Percentiles rank a stretch among this genome's conserved stretches.
These are phyloP conservation scores for Cyclotella baltica DNA, from an alignment of 108 stramenopile genomes.

Conservation along the genomic window DNA sequence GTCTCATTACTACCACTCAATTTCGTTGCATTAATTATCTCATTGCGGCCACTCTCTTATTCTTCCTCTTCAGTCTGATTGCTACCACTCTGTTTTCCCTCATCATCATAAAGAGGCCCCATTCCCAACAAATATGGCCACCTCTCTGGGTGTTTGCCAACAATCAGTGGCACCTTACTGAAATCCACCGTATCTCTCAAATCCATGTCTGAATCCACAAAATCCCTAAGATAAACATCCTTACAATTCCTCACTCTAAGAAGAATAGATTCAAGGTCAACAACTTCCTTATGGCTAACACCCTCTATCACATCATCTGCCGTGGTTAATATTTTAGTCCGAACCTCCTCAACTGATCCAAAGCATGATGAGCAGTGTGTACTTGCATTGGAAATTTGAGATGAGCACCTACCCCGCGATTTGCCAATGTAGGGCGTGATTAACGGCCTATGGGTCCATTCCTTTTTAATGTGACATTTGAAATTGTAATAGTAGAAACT, in stretches of 20 bases:
- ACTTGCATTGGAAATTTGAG: conserved; percentile 4
- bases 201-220: conserved; percentile 7
- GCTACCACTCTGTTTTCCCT: too few species aligned
- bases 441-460: conserved; percentile 22
- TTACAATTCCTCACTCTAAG: conserved; percentile 22
- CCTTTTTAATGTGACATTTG: conserved; percentile 20
- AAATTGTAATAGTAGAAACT: conserved; percentile 35
- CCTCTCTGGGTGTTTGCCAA: conserved; percentile 22
- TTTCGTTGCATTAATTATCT: too few species aligned
- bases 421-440: neutral
- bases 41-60: too few species aligned
- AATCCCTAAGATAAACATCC: conserved; percentile 5
- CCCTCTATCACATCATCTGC: neutral
- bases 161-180: conserved; percentile 13
- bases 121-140: conserved; percentile 28
- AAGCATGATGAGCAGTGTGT: conserved; percentile 35
- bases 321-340: conserved; percentile 6
- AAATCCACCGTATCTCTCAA: conserved; percentile 10
- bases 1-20: too few species aligned
- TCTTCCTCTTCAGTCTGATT: too few species aligned
- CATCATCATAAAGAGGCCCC: conserved; percentile 32
- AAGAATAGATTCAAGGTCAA: conserved; percentile 24
- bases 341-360: conserved; percentile 18
- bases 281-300: neutral
- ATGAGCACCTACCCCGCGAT: neutral